A percentile compares a stretch with the other conserved stretches of the same genome.
phyloP scores from a whole-genome alignment of 441 rosid genomes.

The Breynia disticha region DNA sequence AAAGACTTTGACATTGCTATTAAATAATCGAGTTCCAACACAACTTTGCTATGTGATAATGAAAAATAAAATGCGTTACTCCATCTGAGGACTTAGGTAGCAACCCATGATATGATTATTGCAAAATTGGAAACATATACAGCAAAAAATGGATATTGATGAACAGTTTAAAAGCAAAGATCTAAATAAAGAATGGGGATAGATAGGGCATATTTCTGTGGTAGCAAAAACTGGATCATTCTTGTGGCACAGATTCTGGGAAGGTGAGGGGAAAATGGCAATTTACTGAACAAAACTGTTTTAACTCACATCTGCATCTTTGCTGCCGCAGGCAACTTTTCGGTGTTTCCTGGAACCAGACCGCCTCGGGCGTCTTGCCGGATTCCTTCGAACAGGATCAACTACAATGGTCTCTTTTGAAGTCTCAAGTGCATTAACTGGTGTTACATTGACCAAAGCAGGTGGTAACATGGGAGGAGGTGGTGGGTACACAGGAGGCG shows the following conservation, averaged over 20 bases:
- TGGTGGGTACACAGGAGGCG: not conserved
- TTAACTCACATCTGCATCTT: constrained; percentile 26
- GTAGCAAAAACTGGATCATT: constrained; percentile 15
- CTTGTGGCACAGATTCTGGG: constrained; percentile 18
- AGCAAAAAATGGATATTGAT: constrained; percentile 21
- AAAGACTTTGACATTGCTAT: constrained; percentile 1
- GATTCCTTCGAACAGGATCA: constrained; percentile 22
- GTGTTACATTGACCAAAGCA: constrained; percentile 27
- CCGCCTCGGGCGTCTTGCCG: constrained; percentile 47
- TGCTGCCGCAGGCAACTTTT: constrained; percentile 40
- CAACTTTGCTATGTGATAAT: constrained; percentile 5
- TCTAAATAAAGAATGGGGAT: constrained; percentile 9
- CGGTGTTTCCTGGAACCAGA: constrained; percentile 64
- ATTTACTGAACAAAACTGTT: constrained; percentile 21
- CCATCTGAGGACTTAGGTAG: constrained; percentile 17
- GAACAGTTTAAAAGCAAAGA: constrained; percentile 2
- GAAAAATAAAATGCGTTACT: constrained; percentile 26
- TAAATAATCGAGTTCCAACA: constrained; percentile 6
- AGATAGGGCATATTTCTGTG: constrained; percentile 1
- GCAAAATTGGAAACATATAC: constrained; percentile 26
- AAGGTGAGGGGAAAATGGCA: constrained; percentile 21
- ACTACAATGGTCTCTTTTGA: constrained; percentile 18
- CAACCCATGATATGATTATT: constrained; percentile 22
- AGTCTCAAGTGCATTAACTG: constrained; percentile 29
- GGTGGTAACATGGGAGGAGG: not conserved